These are phyloP conservation scores for Penicillium sclerotiorum DNA, from an alignment of 2,329 filamentous ascomycete species.

Conservation along the genomic window DNA sequence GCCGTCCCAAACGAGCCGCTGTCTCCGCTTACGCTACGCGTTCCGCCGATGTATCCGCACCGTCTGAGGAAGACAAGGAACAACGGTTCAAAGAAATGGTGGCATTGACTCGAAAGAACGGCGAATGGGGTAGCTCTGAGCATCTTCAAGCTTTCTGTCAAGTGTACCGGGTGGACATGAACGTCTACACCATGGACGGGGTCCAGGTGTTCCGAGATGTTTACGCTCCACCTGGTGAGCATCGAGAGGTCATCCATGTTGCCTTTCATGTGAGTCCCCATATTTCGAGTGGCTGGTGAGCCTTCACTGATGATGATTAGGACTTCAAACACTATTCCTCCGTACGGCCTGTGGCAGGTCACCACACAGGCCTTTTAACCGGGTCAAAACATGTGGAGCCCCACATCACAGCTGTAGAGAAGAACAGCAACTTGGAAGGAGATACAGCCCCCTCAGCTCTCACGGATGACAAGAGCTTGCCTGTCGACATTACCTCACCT, in stretches of 20 bases:
- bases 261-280: constrained; percentile 61
- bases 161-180: constrained; percentile 63
- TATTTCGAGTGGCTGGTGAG: background rate
- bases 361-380: constrained; percentile 58
- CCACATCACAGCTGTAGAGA: constrained; percentile 22
- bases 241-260: constrained; percentile 54
- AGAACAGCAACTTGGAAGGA: constrained; percentile 2
- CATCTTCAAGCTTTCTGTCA: constrained; percentile 68
- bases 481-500: background rate
- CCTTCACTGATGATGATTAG: constrained; percentile 40
- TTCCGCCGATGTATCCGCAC: constrained; percentile 44
- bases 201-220: constrained; percentile 50
- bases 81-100: constrained; percentile 63
- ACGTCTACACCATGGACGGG: constrained; percentile 56
- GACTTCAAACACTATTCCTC: constrained; percentile 69
- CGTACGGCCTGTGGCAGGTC: constrained; percentile 62
- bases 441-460: background rate
- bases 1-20: constrained; percentile 58
- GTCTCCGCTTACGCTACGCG: constrained; percentile 49
- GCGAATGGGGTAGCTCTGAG: constrained; percentile 67
- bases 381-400: constrained; percentile 39
- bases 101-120: constrained; percentile 60
- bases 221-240: constrained; percentile 40
- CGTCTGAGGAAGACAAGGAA: constrained; percentile 57
- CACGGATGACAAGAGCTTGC: background rate